phyloP scores from a whole-genome alignment of 2,329 filamentous ascomycete genomes.

The Fusarium nisikadoi region DNA sequence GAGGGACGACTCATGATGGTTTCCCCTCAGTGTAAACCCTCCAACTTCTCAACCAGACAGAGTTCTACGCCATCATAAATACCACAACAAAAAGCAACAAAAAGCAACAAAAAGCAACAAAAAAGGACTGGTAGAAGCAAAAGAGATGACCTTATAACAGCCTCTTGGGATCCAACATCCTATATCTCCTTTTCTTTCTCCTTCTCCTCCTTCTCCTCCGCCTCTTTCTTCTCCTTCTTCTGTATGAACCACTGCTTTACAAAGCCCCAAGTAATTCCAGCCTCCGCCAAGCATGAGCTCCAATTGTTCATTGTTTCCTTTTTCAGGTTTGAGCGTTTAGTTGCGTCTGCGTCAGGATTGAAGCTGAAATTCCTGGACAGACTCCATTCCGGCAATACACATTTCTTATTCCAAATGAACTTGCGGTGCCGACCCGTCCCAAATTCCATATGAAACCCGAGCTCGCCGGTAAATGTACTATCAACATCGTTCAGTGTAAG shows the following conservation, averaged over 20 bases:
- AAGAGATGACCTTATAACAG: background rate
- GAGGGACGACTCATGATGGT: conserved; percentile 1
- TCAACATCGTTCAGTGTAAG: background rate
- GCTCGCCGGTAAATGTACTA: background rate
- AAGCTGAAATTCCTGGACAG: background rate
- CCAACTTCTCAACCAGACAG: background rate
- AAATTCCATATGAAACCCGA: background rate
- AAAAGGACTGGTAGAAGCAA: background rate
- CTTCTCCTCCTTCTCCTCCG: background rate
- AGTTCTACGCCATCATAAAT: background rate
- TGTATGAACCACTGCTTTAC: background rate
- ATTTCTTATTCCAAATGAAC: background rate
- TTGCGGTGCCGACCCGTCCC: background rate
- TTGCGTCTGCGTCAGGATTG: background rate
- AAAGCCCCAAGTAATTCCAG: background rate
- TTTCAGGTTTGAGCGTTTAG: background rate
- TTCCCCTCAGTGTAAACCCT: background rate
- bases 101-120: background rate
- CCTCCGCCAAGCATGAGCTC: background rate
- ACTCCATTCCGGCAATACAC: background rate
- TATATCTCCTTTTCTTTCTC: background rate
- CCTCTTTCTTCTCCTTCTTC: background rate
- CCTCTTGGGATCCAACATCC: background rate
- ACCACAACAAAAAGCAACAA: background rate
- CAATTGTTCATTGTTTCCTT: background rate